Conservation (phyloP, 257 asterid species). For the Catharanthus roseus region DNA sequence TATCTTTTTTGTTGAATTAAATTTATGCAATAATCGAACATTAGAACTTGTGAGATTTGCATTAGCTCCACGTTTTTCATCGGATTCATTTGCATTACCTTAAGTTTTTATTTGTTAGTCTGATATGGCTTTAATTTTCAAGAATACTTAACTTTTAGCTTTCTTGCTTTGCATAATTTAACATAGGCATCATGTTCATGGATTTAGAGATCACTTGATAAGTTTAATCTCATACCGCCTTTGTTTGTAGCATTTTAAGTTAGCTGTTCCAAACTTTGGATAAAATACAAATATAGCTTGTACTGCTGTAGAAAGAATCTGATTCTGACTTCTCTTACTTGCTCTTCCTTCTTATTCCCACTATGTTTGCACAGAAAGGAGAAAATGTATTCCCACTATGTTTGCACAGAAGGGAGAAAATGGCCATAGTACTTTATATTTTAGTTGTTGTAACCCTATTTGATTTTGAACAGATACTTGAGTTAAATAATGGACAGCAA, state of each 20-base stretch:
- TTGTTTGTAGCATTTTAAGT: background rate
- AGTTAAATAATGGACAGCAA: conserved; percentile 59
- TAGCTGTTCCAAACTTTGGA: background rate
- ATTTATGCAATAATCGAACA: no score
- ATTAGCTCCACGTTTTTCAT: no score
- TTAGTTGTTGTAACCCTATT: conserved; percentile 17
- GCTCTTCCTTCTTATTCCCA: background rate
- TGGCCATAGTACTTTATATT: no score
- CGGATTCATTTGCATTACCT: no score
- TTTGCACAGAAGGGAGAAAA: background rate
- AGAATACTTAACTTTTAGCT: background rate
- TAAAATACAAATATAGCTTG: background rate
- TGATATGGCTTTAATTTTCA: background rate
- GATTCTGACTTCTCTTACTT: background rate
- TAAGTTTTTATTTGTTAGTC: no score
- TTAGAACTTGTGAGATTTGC: no score
- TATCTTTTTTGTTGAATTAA: no score
- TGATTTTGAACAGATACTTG: conserved; percentile 43
- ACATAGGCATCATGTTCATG: background rate
- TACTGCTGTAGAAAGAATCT: background rate
- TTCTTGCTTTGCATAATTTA: background rate
- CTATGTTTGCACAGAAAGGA: background rate
- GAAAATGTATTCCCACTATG: background rate
- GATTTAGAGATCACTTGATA: background rate
- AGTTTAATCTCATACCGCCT: background rate